Base-by-base conservation (phyloP, 768 basidiomycete species). In the Rhodosporidiobolus sp. region DNA sequence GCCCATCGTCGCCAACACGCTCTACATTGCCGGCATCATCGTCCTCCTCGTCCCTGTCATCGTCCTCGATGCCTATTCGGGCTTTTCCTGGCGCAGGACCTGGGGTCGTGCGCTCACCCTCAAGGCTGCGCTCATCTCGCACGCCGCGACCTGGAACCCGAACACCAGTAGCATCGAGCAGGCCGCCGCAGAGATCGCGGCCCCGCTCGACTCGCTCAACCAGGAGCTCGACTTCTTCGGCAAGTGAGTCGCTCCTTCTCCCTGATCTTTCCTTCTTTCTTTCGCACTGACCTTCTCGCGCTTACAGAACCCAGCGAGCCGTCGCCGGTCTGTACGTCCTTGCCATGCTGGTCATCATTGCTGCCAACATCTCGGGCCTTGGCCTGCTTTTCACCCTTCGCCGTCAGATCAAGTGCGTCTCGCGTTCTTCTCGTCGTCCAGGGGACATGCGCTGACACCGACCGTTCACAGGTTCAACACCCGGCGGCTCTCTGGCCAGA, bases 371-470 rank as follows among this genome's bases (percentile, higher is more conserved):
- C 32, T 60, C 45, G 0, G 67, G 67, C 3, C 54, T 69, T n/a
- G 67, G 59, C 0, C 17, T 69, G 19, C 67, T 69, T 34, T 62
- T 69, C 46, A 52, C 56, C 32, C 67, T 69, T 3, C 67, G 60
- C 16, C 46, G 46, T 32, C 67, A 69, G 54, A 69, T 69, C 43
- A 35, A 48, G 67, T 69, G 14, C 7, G 52, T 38, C 45, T 8
- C 10, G 34, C 0, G 1, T 12, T 5, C 17, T 26, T 28, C 1
- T 19, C 2, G 14, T 32, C n/a, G 45, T 17, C 9, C 12, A 3
- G 6, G 9, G 3, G n/a, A 17, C 1, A 8, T 1, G 1, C 0
- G n/a, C 28, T 30, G 24, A 24, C 63, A 14, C 19, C n/a, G 2
- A 20, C 16, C 16, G 2, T 12, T 1, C 24, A 4, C 61, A 69